Conservation (phyloP, 306 rosid genomes). For the Cyamopsis tetragonoloba region DNA sequence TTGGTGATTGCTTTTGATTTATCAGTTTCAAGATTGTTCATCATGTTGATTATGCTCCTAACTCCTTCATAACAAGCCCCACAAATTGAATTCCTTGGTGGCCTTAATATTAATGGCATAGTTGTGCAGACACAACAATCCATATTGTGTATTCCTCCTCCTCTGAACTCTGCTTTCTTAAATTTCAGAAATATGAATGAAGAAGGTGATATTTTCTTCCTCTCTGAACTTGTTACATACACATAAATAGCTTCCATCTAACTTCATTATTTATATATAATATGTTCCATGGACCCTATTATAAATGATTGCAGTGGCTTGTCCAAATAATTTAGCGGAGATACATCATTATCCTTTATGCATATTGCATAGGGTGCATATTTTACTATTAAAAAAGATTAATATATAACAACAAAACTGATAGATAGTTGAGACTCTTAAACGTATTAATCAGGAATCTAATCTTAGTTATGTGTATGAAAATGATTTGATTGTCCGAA, state of each 20-base stretch:
- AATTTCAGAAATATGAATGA: background rate
- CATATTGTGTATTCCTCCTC: slow-evolving; percentile 34
- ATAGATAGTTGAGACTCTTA: no score
- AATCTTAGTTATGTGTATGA: no score
- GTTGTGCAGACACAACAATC: slow-evolving; percentile 78
- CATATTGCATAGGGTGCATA: background rate
- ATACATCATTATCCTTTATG: slow-evolving; percentile 41
- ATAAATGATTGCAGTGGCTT: slow-evolving; percentile 17
- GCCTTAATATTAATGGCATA: slow-evolving; percentile 66
- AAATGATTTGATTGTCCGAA: no score
- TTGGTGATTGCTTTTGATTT: slow-evolving; percentile 13
- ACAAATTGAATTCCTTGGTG: slow-evolving; percentile 83
- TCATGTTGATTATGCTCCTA: slow-evolving; percentile 45
- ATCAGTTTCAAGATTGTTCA: slow-evolving; percentile 45
- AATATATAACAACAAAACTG: no score
- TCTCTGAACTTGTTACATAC: slow-evolving; percentile 3
- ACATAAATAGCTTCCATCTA: slow-evolving; percentile 7
- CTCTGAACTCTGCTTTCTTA: slow-evolving; percentile 24
- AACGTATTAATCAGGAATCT: no score
- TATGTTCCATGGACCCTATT: slow-evolving; percentile 31
- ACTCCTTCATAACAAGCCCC: slow-evolving; percentile 80
- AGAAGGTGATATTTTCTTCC: slow-evolving; percentile 9
- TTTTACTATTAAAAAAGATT: background rate
- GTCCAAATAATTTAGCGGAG: slow-evolving; percentile 14
- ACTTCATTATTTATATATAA: slow-evolving; percentile 10